These are phyloP conservation scores for Verbascum thapsus DNA, from an alignment of 257 asterid genomes.

Conservation along the genomic window DNA sequence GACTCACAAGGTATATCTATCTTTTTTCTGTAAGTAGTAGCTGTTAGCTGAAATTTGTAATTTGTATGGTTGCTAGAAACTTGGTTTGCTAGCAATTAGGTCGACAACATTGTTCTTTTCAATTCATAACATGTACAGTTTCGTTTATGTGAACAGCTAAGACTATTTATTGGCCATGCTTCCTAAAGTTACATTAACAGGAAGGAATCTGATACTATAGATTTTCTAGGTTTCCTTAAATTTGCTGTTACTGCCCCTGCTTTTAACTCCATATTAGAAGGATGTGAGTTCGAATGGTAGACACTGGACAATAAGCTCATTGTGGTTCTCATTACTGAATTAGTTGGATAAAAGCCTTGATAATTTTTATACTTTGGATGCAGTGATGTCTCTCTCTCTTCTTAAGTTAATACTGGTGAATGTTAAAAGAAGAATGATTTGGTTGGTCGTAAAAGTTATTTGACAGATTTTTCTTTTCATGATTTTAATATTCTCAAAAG, in stretches of 20 bases:
- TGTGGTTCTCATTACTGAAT: background rate
- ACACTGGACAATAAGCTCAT: conserved; percentile 18
- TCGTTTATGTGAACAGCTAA: conserved; percentile 13
- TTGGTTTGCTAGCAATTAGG: background rate
- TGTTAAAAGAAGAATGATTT: conserved; percentile 3
- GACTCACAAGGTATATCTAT: conserved; percentile 77
- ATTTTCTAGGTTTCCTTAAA: conserved; percentile 24
- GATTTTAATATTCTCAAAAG: conserved; percentile 1
- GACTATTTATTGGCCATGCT: conserved; percentile 7
- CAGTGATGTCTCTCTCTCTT: conserved; percentile 14
- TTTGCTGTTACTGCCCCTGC: conserved; percentile 16
- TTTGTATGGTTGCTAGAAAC: background rate
- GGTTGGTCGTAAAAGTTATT: conserved; percentile 16
- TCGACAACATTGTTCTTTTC: conserved; percentile 4
- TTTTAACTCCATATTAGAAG: conserved; percentile 19
- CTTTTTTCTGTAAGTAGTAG: conserved; percentile 12
- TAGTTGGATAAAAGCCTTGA: conserved; percentile 13
- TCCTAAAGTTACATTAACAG: background rate
- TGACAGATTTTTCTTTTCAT: background rate
- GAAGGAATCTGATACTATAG: background rate
- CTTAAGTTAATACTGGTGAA: conserved; percentile 12
- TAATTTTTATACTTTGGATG: conserved; percentile 5
- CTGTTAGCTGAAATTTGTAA: conserved; percentile 18
- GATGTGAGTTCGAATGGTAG: conserved; percentile 9
- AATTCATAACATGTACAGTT: background rate